Evolutionary conservation across 2,329 filamentous ascomycete genomes (phyloP).

Genomic region (Aureobasidium subglaciale): DNA sequence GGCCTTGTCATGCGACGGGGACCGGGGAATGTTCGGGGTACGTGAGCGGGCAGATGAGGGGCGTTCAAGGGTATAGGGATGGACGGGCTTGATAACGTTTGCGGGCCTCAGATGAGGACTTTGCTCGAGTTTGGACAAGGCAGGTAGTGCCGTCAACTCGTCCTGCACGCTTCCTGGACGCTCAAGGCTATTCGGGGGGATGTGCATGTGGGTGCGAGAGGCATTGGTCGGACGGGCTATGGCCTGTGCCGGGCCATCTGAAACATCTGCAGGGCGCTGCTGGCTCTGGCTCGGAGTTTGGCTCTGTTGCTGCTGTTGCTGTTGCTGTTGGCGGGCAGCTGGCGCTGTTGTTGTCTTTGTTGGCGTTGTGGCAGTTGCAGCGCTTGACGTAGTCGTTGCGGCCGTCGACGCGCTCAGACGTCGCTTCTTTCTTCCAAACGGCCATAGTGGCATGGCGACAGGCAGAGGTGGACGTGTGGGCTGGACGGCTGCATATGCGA

Average conservation of each 20-base stretch:
- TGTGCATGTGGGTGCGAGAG: not conserved
- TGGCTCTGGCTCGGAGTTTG: too few relatives aligned
- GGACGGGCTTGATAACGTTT: slow-evolving; percentile 31
- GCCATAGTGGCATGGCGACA: slow-evolving; percentile 47
- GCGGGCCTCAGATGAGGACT: slow-evolving; percentile 44
- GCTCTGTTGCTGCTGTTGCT: not conserved
- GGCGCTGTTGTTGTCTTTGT: not conserved
- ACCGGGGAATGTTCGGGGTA: not conserved
- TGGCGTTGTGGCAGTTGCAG: not conserved
- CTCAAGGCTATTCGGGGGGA: not conserved
- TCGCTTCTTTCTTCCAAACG: slow-evolving; percentile 68
- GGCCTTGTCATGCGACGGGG: slow-evolving; percentile 32
- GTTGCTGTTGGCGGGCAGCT: not conserved
- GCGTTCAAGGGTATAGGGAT: slow-evolving; percentile 37
- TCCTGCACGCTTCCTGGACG: slow-evolving; percentile 29
- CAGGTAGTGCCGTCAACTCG: slow-evolving; percentile 40
- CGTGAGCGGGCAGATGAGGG: not conserved
- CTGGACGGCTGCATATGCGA: slow-evolving; percentile 8
- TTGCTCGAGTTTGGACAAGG: slow-evolving; percentile 32
- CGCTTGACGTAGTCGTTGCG: not conserved
- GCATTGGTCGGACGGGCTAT: not conserved
- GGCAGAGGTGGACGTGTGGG: slow-evolving; percentile 49
- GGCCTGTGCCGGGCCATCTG: slow-evolving; percentile 10
- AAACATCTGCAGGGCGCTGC: slow-evolving; percentile 2
- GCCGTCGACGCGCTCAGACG: slow-evolving; percentile 31